Base-by-base conservation (phyloP, 2,329 filamentous ascomycete species). In the Sclerotinia nivalis region DNA sequence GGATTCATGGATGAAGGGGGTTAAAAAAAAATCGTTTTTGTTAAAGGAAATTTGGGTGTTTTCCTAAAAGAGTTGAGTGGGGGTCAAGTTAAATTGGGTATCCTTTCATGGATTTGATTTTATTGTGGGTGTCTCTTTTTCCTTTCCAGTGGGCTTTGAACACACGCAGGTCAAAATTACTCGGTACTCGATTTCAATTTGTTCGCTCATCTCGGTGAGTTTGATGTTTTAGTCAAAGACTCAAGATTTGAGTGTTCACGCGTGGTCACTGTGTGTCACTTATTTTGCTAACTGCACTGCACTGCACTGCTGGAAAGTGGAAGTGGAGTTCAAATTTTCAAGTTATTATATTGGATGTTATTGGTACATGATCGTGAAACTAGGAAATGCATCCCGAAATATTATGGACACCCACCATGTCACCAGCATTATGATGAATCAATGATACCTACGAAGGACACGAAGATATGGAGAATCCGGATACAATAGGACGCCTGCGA, bases 371-470 rank as follows among this genome's bases (percentile, higher is more conserved):
- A 52, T 50, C 8, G 15, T 20, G 20, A 64, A 50, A 50, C 47
- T 40, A 64, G 31, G 47, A 64, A 64, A 25, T 37, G 37, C n/a
- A 43, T 25, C 43, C 56, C 56, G 47, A 62, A 5, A 50, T 37
- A 62, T 37, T 37, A 50, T 62, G 60, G 60, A 37, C n/a, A 15
- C 28, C 25, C 45, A 50, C 47, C 31, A 62, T 50, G 60, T 62
- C 59, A 62, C 43, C 59, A 34, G 58, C 58, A 58, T 58, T 58
- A 34, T 22, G 59, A 49, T 62, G 59, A 62, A 62, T 62, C 59
- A 49, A 34, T 15, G 43, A 62, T 49, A 49, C 28, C 43, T 34
- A 62, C 25, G 5, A 43, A 15, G 28, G 22, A 22, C 54, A 37
- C 54, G 54, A 31, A 56, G 43, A n/a, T 49, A 62, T 62, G 43